Evolutionary conservation across 2,329 filamentous ascomycete genomes (phyloP), one percentile per base, ranked within the genome.

Genomic region (Fonsecaea pedrosoi): DNA sequence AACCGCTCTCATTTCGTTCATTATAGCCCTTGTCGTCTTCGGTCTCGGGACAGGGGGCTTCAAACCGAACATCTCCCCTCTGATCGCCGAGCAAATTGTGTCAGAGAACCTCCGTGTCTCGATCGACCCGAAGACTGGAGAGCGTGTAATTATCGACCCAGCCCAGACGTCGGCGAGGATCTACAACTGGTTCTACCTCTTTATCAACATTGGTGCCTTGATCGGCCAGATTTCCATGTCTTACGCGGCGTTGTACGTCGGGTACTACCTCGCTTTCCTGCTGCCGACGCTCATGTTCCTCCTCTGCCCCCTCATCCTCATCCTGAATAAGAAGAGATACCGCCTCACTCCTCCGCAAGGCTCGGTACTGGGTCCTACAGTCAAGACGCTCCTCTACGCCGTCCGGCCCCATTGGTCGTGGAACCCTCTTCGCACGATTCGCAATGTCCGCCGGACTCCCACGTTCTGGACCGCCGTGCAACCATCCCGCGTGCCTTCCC

Each of bases 41-140:
- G 79, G 75, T 4, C 57, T 82, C 5, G 80, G 79, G 2, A 75
- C 90, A 0, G 91, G 91, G 69, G 90, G 91, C 73, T 92, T 93
- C 85, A 94, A 94, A 82, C 86, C 89, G 69, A 94, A 93, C 74
- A 90, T 94, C 48, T 88, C 88, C 0, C 88, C 89, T 0, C 80
- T 91, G 25, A 86, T 92, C 64, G 89, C 89, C 21, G 90, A 92
- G 73, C 90, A 92, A 77, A 89, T 89, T 76, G 82, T 82, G 38
- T 85, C 87, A 65, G 83, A 81, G 3, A 84, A 82, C 67, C 84
- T 87, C 70, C 84, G 82, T 58, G 83, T 91, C 62, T 81, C 85
- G 71, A 84, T 82, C 2, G 79, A 82, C 48, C 3, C 30, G 21
- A 78, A 82, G 54, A 82, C 79, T 1, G 90, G 90, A 62, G 85